Evolutionary conservation across 257 asterid species (phyloP), one percentile per base, ranked within the genome.

Genomic region (Leonotis leonurus): DNA sequence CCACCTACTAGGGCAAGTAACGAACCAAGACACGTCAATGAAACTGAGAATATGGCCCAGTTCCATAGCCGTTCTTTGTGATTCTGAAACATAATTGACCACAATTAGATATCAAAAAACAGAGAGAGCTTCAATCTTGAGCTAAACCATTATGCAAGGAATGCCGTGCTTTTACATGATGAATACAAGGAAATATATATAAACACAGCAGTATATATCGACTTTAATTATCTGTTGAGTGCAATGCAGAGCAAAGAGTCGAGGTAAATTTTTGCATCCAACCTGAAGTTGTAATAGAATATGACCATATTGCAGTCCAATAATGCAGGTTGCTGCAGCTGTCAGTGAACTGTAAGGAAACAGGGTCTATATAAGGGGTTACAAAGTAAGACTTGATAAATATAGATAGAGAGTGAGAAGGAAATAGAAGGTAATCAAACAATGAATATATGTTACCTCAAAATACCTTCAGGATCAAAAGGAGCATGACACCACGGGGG

Each of bases 231-330:
- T 56, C 56, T 60, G 8, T 43, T 51, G 51, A 29, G 36, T 26
- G 56, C 51, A 49, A n/a, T 13, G 49, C 27, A 33, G 37, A 51
- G 36, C 9, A 54, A 55, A 30, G 13, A 56, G 27, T 56, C 33
- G 14, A 51, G 22, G 56, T 55, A 24, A 25, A 13, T 13, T 20
- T n/a, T 27, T 13, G 30, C 14, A 64, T 37, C 71, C 37, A 45
- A 89, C 97, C 91, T 84, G 85, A 17, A 69, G 60, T 48, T 87
- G 85, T 50, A 85, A 75, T 37, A 90, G 82, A 59, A 78, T 76
- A 76, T 87, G 97, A 12, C 97, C 97, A 48, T 72, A 87, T 55
- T 87, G 97, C 64, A 90, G 96, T 37, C 97, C 97, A 1, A 90
- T 75, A 25, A 90, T 74, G 84, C 90, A 85, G 63, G 83, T 73